Evolutionary conservation across 129 eudicot genomes (phyloP), one percentile per base, ranked within the genome.

Genomic region (Saussurea involucrata): DNA sequence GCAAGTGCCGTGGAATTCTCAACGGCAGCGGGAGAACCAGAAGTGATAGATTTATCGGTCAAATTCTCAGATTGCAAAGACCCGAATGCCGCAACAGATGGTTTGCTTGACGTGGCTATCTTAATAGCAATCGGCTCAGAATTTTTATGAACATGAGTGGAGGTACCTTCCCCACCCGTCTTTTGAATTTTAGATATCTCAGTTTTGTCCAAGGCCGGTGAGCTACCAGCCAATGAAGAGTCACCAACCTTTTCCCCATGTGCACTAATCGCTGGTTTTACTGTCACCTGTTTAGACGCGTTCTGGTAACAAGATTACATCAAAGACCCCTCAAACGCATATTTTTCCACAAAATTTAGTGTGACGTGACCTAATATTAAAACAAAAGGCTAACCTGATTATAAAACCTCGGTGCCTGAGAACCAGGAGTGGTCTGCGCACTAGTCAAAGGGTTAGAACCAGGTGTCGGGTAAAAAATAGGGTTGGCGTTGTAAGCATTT

Each of bases 371-470:
- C 74, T 77, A 60, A 60, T 60, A 60, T 27, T 8, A 7, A 53
- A 66, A 27, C 4, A 29, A 77, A 53, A 71, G 40, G 75, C 86
- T 80, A 82, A 83, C 97, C 90, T 88, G 95, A 83, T 80, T 89
- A 81, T 81, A 73, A 53, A 76, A 74, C 87, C 91, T 83, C 8
- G 83, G 91, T 33, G 88, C 82, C 83, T 89, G 97, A 33, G 90
- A 66, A 84, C 80, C 74, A 27, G 98, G 73, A 71, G 80, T 69
- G 37, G 74, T 71, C 69, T 84, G 98, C 42, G 85, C 20, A 73
- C 78, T 76, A 24, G 73, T 79, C 44, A 82, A 63, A 4, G 93
- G 90, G 68, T 84, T 79, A 70, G 96, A 77, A 81, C 72, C 90
- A 24, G 90, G 83, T 71, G 86, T 71, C 21, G 68, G 63, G 42